Evolutionary conservation across 352 stramenopile genomes (phyloP), one percentile per base, ranked within the genome.

Genomic region (Globisporangium uncinulatum): DNA sequence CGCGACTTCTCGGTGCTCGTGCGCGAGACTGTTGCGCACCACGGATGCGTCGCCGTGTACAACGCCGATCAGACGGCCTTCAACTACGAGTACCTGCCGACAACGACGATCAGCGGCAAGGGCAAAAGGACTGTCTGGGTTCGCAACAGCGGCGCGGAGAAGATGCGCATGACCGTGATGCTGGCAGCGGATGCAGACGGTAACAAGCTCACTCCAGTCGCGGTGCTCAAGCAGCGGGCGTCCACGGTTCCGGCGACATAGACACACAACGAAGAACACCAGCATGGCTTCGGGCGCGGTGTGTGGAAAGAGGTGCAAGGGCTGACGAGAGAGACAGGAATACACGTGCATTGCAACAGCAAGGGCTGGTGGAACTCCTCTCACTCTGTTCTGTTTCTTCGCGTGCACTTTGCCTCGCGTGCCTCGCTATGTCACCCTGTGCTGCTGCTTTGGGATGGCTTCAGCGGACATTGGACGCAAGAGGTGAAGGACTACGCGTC

Each of bases 31-130:
- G 51, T 71, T 34, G 21, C 42, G 2, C 44, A 61, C n/a, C 46
- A n/a, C n/a, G n/a, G n/a, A n/a, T n/a, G n/a, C n/a, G n/a, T n/a
- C n/a, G n/a, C n/a, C n/a, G n/a, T n/a, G 3, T 65, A 54, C 39
- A 69, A 69, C 42, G 61, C 50, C 0, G 62, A 67, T 15, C 58
- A 70, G 36, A 73, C 66, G 0, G 51, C 62, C 1, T 55, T 70
- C 21, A 61, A 63, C 48, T 71, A 71, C 24, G 34, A 76, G 54
- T 59, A 66, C 51, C 47, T 73, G 31, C 62, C 60, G 0, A 67
- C 63, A 8, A 41, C 46, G 2, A 70, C 64, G 6, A 57, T 70
- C 14, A 21, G 56, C 34, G 24, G 47, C 0, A 44, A 29, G 2
- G 64, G 64, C 2, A 39, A 62, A n/a, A 39, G 34, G 9, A 70